A percentile compares a stretch with the other conserved stretches of the same genome.
Conservation (phyloP, 345 rosid genomes). For the Populus euphratica region DNA sequence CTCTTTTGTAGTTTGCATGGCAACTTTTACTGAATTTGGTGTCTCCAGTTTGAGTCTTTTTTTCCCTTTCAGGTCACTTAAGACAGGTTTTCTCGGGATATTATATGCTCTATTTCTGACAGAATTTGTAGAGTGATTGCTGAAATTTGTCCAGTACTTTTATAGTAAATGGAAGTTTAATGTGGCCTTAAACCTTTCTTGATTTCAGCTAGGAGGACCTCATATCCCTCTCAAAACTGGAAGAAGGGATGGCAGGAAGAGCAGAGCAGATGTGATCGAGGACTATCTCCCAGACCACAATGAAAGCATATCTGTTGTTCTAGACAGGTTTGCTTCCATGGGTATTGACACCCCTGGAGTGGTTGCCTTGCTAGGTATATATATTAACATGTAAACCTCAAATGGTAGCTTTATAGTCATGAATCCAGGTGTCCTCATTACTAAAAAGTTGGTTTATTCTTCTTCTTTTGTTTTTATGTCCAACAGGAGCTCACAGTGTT, state of each 20-base stretch:
- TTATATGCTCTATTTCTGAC: background rate
- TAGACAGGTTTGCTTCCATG: conserved; percentile 70
- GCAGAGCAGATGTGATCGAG: conserved; percentile 78
- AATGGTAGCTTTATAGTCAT: background rate
- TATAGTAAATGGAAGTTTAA: background rate
- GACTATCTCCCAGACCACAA: conserved; percentile 87
- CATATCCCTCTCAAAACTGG: conserved; percentile 83
- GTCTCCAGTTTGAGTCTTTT: background rate
- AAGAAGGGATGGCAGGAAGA: conserved; percentile 83
- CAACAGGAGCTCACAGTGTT: conserved; percentile 81
- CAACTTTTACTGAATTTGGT: background rate
- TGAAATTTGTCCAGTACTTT: no score
- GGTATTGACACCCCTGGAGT: conserved; percentile 82
- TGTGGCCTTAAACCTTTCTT: background rate
- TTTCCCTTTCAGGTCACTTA: no score
- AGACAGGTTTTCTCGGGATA: no score
- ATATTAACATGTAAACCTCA: background rate
- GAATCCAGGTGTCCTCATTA: background rate
- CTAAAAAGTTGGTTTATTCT: conserved; percentile 4
- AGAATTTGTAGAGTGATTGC: background rate
- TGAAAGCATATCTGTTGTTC: conserved; percentile 78
- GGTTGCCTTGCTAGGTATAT: conserved; percentile 63
- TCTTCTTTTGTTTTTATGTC: background rate
- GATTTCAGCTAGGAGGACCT: conserved; percentile 84
- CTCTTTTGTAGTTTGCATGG: no score